Conservation (phyloP, 192 early-diverging fungal species). For the Rhizophlyctis rosea region DNA sequence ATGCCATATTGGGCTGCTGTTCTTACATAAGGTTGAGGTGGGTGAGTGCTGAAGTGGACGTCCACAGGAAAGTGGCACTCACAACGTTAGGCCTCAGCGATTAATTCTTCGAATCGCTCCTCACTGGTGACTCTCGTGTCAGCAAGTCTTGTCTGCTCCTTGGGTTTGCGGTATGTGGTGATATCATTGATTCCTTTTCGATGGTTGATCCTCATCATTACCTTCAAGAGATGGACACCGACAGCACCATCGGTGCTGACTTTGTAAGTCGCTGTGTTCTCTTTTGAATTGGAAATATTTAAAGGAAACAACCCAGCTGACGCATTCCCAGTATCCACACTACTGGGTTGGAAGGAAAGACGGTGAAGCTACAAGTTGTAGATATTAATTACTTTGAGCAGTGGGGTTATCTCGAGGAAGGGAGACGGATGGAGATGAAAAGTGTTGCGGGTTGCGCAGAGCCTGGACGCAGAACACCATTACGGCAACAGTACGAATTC, state of each 20-base stretch:
- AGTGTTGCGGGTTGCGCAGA: too few relatives aligned
- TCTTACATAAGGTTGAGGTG: too few relatives aligned
- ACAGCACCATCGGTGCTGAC: constrained; percentile 98
- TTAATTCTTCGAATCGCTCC: constrained; percentile 97
- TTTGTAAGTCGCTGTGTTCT: constrained; percentile 67
- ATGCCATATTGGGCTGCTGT: too few relatives aligned
- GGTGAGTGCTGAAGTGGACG: too few relatives aligned
- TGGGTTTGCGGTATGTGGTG: constrained; percentile 75
- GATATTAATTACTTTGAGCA: constrained; percentile 23
- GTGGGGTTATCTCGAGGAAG: too few relatives aligned
- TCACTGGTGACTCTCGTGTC: constrained; percentile 97
- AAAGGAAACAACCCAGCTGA: constrained; percentile 2
- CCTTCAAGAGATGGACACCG: constrained; percentile 78
- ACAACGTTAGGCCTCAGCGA: constrained; percentile 71
- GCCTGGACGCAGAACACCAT: too few relatives aligned
- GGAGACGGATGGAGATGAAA: too few relatives aligned
- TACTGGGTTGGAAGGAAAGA: constrained; percentile 97
- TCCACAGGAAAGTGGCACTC: too few relatives aligned
- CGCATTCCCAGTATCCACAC: constrained; percentile 81
- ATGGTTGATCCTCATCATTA: not conserved
- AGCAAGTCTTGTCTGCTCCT: constrained; percentile 97
- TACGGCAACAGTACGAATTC: too few relatives aligned
- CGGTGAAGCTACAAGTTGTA: constrained; percentile 96
- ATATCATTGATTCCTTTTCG: not conserved
- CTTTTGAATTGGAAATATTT: not conserved